Evolutionary conservation across 2,329 filamentous ascomycete species (phyloP), one percentile per base, ranked within the genome.

Genomic region (Leptographium flavum): DNA sequence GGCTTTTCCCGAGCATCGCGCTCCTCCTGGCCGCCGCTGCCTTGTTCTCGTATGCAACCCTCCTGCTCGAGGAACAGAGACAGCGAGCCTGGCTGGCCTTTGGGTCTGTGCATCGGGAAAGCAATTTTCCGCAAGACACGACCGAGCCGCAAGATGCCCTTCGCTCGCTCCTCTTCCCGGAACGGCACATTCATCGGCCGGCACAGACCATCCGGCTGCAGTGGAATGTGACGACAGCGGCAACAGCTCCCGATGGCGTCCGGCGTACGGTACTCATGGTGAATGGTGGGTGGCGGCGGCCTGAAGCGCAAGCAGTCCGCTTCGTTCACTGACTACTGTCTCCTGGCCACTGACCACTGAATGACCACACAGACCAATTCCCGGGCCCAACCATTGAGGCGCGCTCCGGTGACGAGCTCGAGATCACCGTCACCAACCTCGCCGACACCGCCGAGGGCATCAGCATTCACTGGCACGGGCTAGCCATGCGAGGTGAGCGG

Each of bases 221-320:
- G 15, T 46, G 43, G 47, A 45, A 35, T 21, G 28, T 48, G 17
- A 48, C 47, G 4, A 21, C 31, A 5, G 47, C n/a, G 1, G 9
- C 21, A 21, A 21, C 14, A 3, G 19, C 43, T 6, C 47, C 47
- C 6, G 47, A 48, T 11, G 46, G 46, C n/a, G 46, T 46, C n/a
- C 36, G 22, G 6, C 31, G 22, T 17, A 27, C 15, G 2, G 40
- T 48, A 6, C 46, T 43, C 30, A 28, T 43, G 15, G 43, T 45
- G 17, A 48, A 48, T 22, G 47, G 47, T 48, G 17, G 3, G 36
- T n/a, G n/a, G n/a, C n/a, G n/a, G n/a, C n/a, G n/a, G n/a, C n/a
- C n/a, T n/a, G n/a, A n/a, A n/a, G n/a, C n/a, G n/a, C n/a, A n/a
- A n/a, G n/a, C n/a, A n/a, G n/a, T n/a, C n/a, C n/a, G n/a, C n/a